phyloP scores from a whole-genome alignment of 805 yeast species.

The Pichia cephalocereana region DNA sequence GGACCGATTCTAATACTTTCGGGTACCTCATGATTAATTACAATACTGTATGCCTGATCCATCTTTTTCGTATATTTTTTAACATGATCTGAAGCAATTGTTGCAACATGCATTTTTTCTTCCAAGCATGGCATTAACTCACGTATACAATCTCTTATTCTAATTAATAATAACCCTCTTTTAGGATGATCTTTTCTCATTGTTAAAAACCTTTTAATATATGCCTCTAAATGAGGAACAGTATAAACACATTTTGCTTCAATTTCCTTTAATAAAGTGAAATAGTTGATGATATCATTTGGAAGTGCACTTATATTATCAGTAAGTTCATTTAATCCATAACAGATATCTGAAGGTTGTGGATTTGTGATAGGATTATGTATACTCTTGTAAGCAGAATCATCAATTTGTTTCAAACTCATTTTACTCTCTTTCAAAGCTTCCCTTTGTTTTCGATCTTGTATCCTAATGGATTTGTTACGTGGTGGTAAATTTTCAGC shows the following conservation, averaged over 20 bases:
- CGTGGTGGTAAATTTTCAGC: constrained; percentile 16
- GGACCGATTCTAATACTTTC: constrained; percentile 69
- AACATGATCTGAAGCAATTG: constrained; percentile 76
- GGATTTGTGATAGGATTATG: constrained; percentile 11
- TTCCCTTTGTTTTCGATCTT: constrained; percentile 14
- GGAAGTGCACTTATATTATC: constrained; percentile 93
- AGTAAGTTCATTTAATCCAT: constrained; percentile 85
- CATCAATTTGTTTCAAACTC: background rate
- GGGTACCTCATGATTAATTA: constrained; percentile 72
- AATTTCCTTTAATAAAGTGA: constrained; percentile 83
- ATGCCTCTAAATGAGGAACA: constrained; percentile 53
- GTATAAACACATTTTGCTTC: constrained; percentile 86
- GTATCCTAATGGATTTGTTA: constrained; percentile 20
- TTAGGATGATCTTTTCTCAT: constrained; percentile 30
- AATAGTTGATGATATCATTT: constrained; percentile 67
- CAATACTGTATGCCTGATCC: constrained; percentile 72
- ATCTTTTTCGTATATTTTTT: constrained; percentile 60
- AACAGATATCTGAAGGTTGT: constrained; percentile 38
- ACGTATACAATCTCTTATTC: constrained; percentile 37
- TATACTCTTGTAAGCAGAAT: background rate
- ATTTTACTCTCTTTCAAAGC: background rate
- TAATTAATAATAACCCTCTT: constrained; percentile 28
- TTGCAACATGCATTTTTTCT: constrained; percentile 96
- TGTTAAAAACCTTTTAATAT: constrained; percentile 40
- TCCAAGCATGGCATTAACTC: constrained; percentile 88